These are phyloP conservation scores for Lunularia cruciata DNA, from an alignment of 225 moss, liverwort and hornwort species.

Conservation along the genomic window DNA sequence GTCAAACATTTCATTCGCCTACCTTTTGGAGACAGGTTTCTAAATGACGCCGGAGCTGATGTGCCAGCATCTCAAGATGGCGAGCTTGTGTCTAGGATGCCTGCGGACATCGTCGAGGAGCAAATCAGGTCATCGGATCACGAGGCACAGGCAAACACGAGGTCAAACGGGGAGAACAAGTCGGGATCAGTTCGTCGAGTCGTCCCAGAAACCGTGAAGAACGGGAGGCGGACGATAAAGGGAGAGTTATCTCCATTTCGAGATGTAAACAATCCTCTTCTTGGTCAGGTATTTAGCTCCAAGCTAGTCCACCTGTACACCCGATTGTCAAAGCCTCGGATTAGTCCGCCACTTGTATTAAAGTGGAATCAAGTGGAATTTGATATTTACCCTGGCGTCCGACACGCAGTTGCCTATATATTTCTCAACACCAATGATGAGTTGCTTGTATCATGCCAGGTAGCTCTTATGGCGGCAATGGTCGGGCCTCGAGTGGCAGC, in stretches of 20 bases:
- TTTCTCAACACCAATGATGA: background rate
- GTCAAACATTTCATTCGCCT: constrained; percentile 76
- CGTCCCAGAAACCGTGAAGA: constrained; percentile 14
- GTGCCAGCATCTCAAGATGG: constrained; percentile 20
- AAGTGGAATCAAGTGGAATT: too few species aligned
- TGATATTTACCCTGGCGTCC: too few species aligned
- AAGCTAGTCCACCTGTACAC: background rate
- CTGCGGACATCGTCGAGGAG: constrained; percentile 5
- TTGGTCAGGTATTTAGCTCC: constrained; percentile 66
- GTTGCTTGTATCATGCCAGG: constrained; percentile 47
- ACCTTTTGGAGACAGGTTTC: constrained; percentile 67
- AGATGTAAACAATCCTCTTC: constrained; percentile 79
- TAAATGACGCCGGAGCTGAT: constrained; percentile 33
- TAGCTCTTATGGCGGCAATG: constrained; percentile 84
- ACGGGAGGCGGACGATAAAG: constrained; percentile 20
- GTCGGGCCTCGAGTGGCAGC: constrained; percentile 88
- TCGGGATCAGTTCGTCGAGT: constrained; percentile 18
- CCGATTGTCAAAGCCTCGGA: too few species aligned
- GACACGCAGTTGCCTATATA: too few species aligned
- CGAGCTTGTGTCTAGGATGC: background rate
- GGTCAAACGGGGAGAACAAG: constrained; percentile 22
- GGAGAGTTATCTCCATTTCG: constrained; percentile 63
- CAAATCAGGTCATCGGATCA: background rate
- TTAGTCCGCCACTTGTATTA: too few species aligned
- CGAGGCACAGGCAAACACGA: constrained; percentile 10